phyloP scores from a whole-genome alignment of 768 basidiomycete genomes.

The Saitozyma sp. region DNA sequence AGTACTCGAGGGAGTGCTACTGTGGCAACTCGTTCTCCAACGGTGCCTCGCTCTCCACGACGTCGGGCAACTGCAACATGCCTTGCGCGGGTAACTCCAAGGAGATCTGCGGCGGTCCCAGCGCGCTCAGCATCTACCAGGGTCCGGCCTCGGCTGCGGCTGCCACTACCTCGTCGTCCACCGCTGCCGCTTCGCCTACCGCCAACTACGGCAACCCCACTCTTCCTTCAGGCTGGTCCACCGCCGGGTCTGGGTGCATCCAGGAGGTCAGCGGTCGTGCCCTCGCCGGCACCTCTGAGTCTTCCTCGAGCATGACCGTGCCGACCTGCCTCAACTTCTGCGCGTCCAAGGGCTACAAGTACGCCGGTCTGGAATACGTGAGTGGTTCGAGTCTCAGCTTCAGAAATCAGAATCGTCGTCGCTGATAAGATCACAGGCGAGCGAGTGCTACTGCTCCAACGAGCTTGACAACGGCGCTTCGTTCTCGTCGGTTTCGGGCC shows the following conservation, averaged over 20 bases:
- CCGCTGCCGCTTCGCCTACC: conserved; percentile 2
- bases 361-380: conserved; percentile 27
- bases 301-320: conserved; percentile 28
- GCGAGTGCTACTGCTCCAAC: conserved; percentile 43
- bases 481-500: conserved; percentile 18
- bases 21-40: conserved; percentile 32
- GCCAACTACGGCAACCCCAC: conserved; percentile 7
- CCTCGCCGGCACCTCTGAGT: conserved; percentile 25
- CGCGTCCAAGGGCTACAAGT: conserved; percentile 23
- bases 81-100: conserved; percentile 15
- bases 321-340: conserved; percentile 35
- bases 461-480: conserved; percentile 35
- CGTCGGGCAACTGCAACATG: conserved; percentile 22
- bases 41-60: conserved; percentile 25
- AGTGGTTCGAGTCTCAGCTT: not conserved
- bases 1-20: conserved; percentile 30
- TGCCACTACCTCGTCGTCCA: conserved; percentile 6
- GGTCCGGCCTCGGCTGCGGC: not conserved
- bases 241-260: conserved; percentile 21
- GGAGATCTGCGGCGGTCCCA: conserved; percentile 9
- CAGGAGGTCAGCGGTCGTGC: conserved; percentile 35
- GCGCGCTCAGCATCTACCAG: conserved; percentile 16
- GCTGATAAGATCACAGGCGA: too few species aligned
- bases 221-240: conserved; percentile 27
- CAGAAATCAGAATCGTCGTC: too few species aligned